Evolutionary conservation across 1,284 basidiomycete species (phyloP).

Genomic region (Heimioporus punctisporus): DNA sequence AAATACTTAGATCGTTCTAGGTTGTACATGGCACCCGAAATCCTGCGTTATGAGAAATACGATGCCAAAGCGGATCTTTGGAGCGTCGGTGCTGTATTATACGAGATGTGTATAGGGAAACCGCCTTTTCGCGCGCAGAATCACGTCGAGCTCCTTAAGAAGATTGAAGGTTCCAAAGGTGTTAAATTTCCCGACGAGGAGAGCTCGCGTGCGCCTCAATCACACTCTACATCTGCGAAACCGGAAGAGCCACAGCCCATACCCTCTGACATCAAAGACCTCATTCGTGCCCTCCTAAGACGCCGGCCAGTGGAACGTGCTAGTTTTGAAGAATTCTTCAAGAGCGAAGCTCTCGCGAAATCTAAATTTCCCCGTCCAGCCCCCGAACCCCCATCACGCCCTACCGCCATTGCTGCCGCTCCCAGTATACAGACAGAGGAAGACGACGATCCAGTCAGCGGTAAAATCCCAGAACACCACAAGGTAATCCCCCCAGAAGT

Average conservation of each 20-base stretch:
- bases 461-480: constrained; percentile 62
- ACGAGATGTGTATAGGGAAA: constrained; percentile 93
- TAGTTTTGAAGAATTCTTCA: constrained; percentile 93
- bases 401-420: constrained; percentile 9
- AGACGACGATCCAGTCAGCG: constrained; percentile 18
- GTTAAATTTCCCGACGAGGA: constrained; percentile 96
- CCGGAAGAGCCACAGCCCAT: constrained; percentile 56
- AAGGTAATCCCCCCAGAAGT: constrained; percentile 74
- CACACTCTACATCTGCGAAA: constrained; percentile 22
- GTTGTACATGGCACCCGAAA: constrained; percentile 99
- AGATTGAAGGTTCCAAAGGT: constrained; percentile 86
- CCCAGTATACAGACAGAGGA: constrained; percentile 29
- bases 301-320: constrained; percentile 86
- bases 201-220: constrained; percentile 34
- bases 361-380: constrained; percentile 68
- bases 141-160: constrained; percentile 94
- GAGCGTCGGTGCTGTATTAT: constrained; percentile 97
- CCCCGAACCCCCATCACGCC: constrained; percentile 22
- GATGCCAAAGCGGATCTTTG: constrained; percentile 98
- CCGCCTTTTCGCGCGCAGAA: constrained; percentile 97
- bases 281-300: constrained; percentile 86
- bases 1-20: constrained; percentile 39
- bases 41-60: constrained; percentile 97
- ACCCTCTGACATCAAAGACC: constrained; percentile 84
- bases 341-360: constrained; percentile 78